Evolutionary conservation across 768 basidiomycete species (phyloP).

Genomic region (Trametes maxima): DNA sequence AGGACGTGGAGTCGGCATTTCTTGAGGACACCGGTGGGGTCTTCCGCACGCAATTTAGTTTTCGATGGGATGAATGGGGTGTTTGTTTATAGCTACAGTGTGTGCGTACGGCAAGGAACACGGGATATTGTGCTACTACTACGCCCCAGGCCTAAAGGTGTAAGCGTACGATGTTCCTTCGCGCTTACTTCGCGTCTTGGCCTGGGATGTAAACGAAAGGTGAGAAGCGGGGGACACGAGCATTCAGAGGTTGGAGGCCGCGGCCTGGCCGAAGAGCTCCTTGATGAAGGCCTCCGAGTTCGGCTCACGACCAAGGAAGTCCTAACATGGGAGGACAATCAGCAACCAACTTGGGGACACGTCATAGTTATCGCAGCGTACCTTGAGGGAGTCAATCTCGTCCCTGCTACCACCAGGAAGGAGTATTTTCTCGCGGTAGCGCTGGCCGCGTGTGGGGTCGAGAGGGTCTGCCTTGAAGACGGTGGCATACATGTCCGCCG

Average conservation of each 20-base stretch:
- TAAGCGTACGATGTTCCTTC: too few relatives aligned
- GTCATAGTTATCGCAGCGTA: slow-evolving; percentile 28
- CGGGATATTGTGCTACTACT: too few relatives aligned
- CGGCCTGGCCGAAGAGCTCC: slow-evolving; percentile 53
- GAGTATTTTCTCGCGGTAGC: slow-evolving; percentile 78
- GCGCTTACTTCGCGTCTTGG: too few relatives aligned
- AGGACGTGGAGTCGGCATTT: not conserved
- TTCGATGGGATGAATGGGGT: too few relatives aligned
- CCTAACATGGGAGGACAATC: slow-evolving; percentile 41
- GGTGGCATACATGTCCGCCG: slow-evolving; percentile 63
- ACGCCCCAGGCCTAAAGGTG: too few relatives aligned
- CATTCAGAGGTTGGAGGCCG: not conserved
- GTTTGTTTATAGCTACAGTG: too few relatives aligned
- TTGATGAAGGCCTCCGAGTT: slow-evolving; percentile 76
- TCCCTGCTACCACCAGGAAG: slow-evolving; percentile 76
- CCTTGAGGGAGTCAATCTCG: slow-evolving; percentile 79
- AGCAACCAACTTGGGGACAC: not conserved
- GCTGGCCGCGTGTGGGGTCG: slow-evolving; percentile 62
- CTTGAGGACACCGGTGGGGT: too few relatives aligned
- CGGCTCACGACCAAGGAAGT: slow-evolving; percentile 77
- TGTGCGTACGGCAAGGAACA: too few relatives aligned
- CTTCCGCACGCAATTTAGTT: too few relatives aligned
- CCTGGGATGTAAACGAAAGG: too few relatives aligned
- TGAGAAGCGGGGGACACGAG: too few relatives aligned
- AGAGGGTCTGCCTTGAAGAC: slow-evolving; percentile 84